A percentile compares a stretch with the other conserved stretches of the same genome.
phyloP scores from a whole-genome alignment of 345 rosid genomes.

The Eucalyptus marginata region DNA sequence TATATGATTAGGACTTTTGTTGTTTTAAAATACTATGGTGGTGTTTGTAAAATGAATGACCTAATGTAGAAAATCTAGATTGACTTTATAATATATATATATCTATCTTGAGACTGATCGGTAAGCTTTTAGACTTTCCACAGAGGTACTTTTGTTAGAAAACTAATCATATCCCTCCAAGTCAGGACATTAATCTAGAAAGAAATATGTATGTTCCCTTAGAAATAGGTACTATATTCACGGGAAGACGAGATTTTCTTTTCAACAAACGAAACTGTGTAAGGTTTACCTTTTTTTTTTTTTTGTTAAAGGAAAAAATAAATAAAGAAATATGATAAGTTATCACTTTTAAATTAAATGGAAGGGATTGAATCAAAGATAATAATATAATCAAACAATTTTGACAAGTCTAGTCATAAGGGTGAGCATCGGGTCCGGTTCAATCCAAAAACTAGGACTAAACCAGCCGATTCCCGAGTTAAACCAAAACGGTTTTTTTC shows the following conservation, averaged over 20 bases:
- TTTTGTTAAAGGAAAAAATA: not conserved
- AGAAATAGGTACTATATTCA: not conserved
- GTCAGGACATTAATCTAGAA: not conserved
- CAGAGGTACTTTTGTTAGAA: not conserved
- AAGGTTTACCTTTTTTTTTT: not conserved
- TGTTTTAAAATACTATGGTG: not conserved
- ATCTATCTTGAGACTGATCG: not conserved
- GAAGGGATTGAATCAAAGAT: not conserved
- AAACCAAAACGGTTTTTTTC: not conserved
- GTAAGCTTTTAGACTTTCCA: not conserved
- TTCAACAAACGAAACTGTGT: not conserved
- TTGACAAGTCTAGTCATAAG: not conserved
- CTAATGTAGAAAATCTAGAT: not conserved
- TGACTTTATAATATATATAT: no score
- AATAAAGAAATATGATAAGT: not conserved
- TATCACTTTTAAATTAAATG: not conserved
- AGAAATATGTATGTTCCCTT: not conserved
- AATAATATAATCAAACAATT: not conserved
- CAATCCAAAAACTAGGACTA: not conserved
- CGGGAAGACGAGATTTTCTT: not conserved
- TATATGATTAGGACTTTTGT: not conserved
- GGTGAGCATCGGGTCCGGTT: not conserved
- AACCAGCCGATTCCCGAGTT: not conserved
- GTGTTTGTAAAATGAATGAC: not conserved
- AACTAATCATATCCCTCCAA: not conserved